Evolutionary conservation across 306 rosid species (phyloP).

Genomic region (Amphicarpaea edgeworthii): DNA sequence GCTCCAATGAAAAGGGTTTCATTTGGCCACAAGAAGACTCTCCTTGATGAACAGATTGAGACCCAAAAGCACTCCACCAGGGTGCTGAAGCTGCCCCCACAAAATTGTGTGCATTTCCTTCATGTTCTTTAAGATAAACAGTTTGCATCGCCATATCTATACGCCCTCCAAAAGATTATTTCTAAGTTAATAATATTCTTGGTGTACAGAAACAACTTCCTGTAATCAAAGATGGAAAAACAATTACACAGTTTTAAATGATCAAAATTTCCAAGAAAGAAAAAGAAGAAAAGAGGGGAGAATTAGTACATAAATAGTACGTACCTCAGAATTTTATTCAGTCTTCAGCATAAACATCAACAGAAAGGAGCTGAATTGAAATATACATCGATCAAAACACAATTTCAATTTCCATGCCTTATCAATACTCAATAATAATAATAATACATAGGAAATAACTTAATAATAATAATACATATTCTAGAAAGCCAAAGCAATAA

Average conservation of each 20-base stretch:
- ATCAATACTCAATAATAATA: background rate
- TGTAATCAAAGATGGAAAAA: constrained; percentile 35
- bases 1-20: constrained; percentile 69
- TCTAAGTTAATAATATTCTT: background rate
- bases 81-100: constrained; percentile 62
- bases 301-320: constrained; percentile 27
- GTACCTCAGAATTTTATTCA: constrained; percentile 44
- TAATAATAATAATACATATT: constrained; percentile 1
- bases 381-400: constrained; percentile 40
- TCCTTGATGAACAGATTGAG: constrained; percentile 64
- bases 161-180: constrained; percentile 45
- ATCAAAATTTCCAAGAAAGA: background rate
- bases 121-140: constrained; percentile 72
- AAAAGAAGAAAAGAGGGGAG: background rate
- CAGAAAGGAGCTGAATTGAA: constrained; percentile 44
- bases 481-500: constrained; percentile 27
- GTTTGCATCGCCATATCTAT: constrained; percentile 80
- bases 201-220: constrained; percentile 40
- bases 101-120: constrained; percentile 63
- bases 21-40: constrained; percentile 72
- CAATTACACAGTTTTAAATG: constrained; percentile 16
- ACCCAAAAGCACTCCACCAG: constrained; percentile 80
- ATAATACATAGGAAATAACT: background rate
- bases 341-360: constrained; percentile 44
- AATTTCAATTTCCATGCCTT: constrained; percentile 24